Evolutionary conservation across 495 filamentous ascomycete species (phyloP).

Genomic region (Hypomontagnella monticulosa): DNA sequence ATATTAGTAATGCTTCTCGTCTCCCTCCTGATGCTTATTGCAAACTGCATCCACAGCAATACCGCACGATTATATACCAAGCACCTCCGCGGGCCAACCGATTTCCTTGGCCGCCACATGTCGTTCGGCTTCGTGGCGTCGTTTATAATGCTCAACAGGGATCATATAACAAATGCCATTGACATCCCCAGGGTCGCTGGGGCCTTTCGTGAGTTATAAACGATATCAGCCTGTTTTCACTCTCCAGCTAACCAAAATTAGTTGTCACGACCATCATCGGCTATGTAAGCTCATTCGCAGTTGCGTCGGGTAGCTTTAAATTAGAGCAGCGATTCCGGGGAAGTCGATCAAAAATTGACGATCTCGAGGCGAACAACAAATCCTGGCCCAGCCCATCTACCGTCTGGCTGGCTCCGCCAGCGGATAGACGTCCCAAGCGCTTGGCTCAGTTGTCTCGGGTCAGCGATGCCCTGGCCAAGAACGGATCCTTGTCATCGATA

Average conservation of each 20-base stretch:
- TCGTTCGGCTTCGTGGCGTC: conserved; percentile 58
- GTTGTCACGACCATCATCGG: conserved; percentile 35
- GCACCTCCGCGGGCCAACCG: conserved; percentile 49
- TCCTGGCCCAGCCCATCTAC: conserved; percentile 43
- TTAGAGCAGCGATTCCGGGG: conserved; percentile 36
- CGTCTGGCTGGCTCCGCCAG: conserved; percentile 36
- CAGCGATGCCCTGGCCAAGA: conserved; percentile 23
- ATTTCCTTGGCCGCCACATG: conserved; percentile 60
- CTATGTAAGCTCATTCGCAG: conserved; percentile 29
- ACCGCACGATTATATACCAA: conserved; percentile 46
- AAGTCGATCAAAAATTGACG: conserved; percentile 9
- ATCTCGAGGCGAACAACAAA: conserved; percentile 39
- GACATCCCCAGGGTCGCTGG: conserved; percentile 50
- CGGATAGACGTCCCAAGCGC: conserved; percentile 4
- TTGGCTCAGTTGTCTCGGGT: conserved; percentile 32
- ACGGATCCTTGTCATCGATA: conserved; percentile 11
- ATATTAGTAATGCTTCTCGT: conserved; percentile 42
- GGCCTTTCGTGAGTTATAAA: conserved; percentile 49
- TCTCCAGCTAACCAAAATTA: conserved; percentile 20
- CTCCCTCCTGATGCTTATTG: conserved; percentile 25
- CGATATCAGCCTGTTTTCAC: background rate
- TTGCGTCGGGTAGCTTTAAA: conserved; percentile 32
- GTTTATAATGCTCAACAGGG: conserved; percentile 56
- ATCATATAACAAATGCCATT: conserved; percentile 42
- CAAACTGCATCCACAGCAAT: conserved; percentile 31